Percentiles rank a stretch among this genome's conserved stretches.
These are phyloP conservation scores for Eremothecium coryli DNA, from an alignment of 1,139 yeast species.

Conservation along the genomic window DNA sequence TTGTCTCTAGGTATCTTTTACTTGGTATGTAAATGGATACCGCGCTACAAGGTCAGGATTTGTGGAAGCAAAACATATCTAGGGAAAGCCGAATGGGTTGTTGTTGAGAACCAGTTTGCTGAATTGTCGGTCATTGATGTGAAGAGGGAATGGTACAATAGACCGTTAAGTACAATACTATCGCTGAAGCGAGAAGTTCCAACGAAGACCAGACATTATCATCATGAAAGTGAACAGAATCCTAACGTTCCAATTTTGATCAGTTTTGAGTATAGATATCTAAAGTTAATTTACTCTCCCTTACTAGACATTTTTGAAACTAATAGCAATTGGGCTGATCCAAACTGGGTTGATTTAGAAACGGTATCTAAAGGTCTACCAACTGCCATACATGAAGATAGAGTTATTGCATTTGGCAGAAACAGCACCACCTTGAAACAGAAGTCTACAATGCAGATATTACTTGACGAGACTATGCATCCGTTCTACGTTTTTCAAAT, in stretches of 20 bases:
- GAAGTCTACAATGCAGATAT: slow-evolving; percentile 53
- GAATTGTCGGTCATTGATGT: slow-evolving; percentile 59
- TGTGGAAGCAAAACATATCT: slow-evolving; percentile 60
- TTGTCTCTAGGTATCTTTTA: slow-evolving; percentile 64
- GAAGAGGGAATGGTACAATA: slow-evolving; percentile 51
- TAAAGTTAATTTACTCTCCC: slow-evolving; percentile 76
- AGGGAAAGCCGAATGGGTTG: slow-evolving; percentile 86
- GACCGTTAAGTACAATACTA: slow-evolving; percentile 63
- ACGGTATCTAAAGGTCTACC: slow-evolving; percentile 63
- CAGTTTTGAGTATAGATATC: slow-evolving; percentile 70
- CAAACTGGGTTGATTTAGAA: slow-evolving; percentile 55
- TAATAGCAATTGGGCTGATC: slow-evolving; percentile 79
- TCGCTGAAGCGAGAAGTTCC: slow-evolving; percentile 13
- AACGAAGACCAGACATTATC: slow-evolving; percentile 13
- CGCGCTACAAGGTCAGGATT: slow-evolving; percentile 58
- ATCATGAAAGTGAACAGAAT: slow-evolving; percentile 24
- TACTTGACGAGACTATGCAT: slow-evolving; percentile 82
- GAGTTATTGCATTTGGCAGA: slow-evolving; percentile 64
- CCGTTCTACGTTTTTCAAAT: slow-evolving; percentile 94
- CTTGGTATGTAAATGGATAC: slow-evolving; percentile 75
- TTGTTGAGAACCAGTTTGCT: slow-evolving; percentile 88
- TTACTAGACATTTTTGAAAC: slow-evolving; percentile 76
- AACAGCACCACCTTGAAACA: slow-evolving; percentile 72
- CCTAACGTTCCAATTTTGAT: slow-evolving; percentile 54
- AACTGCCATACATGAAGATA: slow-evolving; percentile 56